Percentiles rank a stretch among this genome's conserved stretches.
These are phyloP conservation scores for Ogataea allantospora DNA, from an alignment of 805 yeast genomes.

Conservation along the genomic window DNA sequence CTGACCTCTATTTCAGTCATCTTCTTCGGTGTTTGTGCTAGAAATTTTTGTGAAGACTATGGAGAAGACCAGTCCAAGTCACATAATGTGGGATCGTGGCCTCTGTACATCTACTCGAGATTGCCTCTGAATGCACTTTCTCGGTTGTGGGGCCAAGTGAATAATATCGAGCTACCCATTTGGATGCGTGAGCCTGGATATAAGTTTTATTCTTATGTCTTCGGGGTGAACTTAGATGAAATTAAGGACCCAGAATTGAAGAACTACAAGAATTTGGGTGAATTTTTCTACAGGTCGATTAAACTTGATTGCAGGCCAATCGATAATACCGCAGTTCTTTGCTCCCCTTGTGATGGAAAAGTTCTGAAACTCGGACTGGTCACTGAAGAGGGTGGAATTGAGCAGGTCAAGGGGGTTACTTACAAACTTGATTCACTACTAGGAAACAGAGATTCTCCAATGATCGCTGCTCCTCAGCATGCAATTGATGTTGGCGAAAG, in stretches of 20 bases:
- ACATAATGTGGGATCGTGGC: slow-evolving; percentile 77
- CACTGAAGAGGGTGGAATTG: slow-evolving; percentile 74
- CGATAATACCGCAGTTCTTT: slow-evolving; percentile 59
- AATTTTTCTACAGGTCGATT: slow-evolving; percentile 84
- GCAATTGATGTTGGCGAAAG: slow-evolving; percentile 29
- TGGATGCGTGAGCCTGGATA: slow-evolving; percentile 87
- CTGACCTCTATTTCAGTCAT: slow-evolving; percentile 51
- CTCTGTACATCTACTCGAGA: slow-evolving; percentile 82
- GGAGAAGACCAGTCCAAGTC: slow-evolving; percentile 29
- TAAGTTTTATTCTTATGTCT: slow-evolving; percentile 69
- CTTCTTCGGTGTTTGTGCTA: slow-evolving; percentile 52
- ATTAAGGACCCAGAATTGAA: slow-evolving; percentile 79
- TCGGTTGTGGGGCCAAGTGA: slow-evolving; percentile 91
- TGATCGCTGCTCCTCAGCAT: slow-evolving; percentile 56
- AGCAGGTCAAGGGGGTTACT: slow-evolving; percentile 95
- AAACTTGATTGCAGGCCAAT: slow-evolving; percentile 79
- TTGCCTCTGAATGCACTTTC: slow-evolving; percentile 89
- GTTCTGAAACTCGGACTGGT: slow-evolving; percentile 81
- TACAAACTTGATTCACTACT: slow-evolving; percentile 85
- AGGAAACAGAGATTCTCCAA: slow-evolving; percentile 51
- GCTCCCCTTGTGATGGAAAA: slow-evolving; percentile 92
- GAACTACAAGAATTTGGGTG: slow-evolving; percentile 76
- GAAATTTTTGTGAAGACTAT: slow-evolving; percentile 26
- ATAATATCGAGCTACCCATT: slow-evolving; percentile 76
- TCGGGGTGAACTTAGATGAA: slow-evolving; percentile 88